These are phyloP conservation scores for Populus trichocarpa DNA, from an alignment of 441 rosid genomes.

Conservation along the genomic window DNA sequence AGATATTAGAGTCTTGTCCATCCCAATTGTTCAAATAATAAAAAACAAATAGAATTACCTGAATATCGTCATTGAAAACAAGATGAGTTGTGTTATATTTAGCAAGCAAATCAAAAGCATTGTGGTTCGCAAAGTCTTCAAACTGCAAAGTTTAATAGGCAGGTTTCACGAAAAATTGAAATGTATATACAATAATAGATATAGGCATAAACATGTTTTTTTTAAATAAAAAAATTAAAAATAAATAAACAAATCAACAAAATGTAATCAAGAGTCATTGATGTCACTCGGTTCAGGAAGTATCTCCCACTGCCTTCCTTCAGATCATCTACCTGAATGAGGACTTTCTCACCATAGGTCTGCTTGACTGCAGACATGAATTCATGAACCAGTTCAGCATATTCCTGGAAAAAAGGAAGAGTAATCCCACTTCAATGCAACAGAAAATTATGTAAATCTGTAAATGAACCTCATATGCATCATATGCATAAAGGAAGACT, in stretches of 20 bases:
- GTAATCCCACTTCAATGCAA: constrained; percentile 17
- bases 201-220: too few relatives aligned
- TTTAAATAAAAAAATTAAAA: too few relatives aligned
- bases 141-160: constrained; percentile 41
- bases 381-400: constrained; percentile 66
- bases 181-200: background rate
- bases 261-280: too few relatives aligned
- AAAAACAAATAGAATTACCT: constrained; percentile 33
- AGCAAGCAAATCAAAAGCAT: constrained; percentile 68
- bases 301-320: too few relatives aligned
- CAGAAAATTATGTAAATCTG: constrained; percentile 1
- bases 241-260: too few relatives aligned
- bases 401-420: constrained; percentile 39
- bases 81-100: constrained; percentile 74
- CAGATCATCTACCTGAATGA: constrained; percentile 55
- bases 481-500: background rate
- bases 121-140: constrained; percentile 95
- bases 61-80: constrained; percentile 87
- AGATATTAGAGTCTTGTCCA: constrained; percentile 5
- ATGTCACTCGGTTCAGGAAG: too few relatives aligned
- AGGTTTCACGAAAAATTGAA: too few relatives aligned
- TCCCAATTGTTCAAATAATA: background rate
- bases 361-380: constrained; percentile 87
- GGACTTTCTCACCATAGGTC: constrained; percentile 82
- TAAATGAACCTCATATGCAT: background rate